Evolutionary conservation across 345 rosid species (phyloP).

Genomic region (Erucastrum elatum): DNA sequence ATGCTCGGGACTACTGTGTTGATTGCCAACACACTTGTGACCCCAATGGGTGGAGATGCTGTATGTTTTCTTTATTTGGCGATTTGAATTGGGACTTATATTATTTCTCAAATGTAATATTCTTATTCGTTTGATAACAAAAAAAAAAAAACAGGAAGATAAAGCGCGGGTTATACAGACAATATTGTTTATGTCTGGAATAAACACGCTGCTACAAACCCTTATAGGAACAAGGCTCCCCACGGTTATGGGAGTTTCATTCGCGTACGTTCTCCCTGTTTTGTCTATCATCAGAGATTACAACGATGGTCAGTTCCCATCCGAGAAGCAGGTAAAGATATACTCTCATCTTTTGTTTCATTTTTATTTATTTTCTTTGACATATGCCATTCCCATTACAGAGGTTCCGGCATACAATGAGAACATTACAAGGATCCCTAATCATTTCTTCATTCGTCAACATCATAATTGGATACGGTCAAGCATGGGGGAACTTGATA

Average conservation of each 20-base stretch:
- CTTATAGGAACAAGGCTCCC: slow-evolving; percentile 89
- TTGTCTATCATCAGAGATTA: slow-evolving; percentile 78
- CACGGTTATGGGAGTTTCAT: slow-evolving; percentile 87
- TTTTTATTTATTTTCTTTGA: background rate
- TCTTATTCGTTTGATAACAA: slow-evolving; percentile 19
- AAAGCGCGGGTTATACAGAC: slow-evolving; percentile 83
- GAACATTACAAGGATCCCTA: slow-evolving; percentile 90
- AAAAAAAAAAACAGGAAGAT: slow-evolving; percentile 62
- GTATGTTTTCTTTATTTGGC: slow-evolving; percentile 45
- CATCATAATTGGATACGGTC: slow-evolving; percentile 75
- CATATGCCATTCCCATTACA: slow-evolving; percentile 36
- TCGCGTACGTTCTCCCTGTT: slow-evolving; percentile 73
- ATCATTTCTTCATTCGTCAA: slow-evolving; percentile 84
- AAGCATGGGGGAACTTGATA: slow-evolving; percentile 71
- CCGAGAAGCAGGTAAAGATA: slow-evolving; percentile 57
- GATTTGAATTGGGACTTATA: background rate
- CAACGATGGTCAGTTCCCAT: slow-evolving; percentile 44
- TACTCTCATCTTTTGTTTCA: background rate
- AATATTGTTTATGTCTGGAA: slow-evolving; percentile 83
- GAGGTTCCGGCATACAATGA: slow-evolving; percentile 73
- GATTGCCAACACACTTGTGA: slow-evolving; percentile 66
- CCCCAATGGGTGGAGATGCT: slow-evolving; percentile 79
- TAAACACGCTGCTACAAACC: slow-evolving; percentile 90
- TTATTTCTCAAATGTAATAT: slow-evolving; percentile 16
- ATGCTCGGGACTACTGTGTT: slow-evolving; percentile 85